Percentiles rank a stretch among this genome's conserved stretches.
phyloP scores from a whole-genome alignment of 2,329 filamentous ascomycete species.

The Apiospora marii region DNA sequence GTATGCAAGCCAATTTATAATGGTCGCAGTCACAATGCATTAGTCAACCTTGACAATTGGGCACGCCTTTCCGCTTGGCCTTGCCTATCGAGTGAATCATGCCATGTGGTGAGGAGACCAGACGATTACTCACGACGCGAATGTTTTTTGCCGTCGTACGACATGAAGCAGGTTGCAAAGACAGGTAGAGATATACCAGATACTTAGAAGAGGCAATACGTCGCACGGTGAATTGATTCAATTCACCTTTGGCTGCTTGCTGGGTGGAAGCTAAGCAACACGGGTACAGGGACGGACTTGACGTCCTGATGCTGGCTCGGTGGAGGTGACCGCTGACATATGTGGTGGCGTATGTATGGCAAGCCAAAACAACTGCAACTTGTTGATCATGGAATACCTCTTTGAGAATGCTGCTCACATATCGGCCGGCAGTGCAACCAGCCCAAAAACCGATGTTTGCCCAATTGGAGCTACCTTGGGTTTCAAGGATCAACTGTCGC shows the following conservation, averaged over 20 bases:
- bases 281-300: no score
- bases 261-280: background rate
- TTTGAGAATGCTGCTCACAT: background rate
- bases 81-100: background rate
- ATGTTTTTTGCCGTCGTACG: background rate
- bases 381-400: background rate
- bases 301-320: background rate
- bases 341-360: background rate
- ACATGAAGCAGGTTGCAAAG: background rate
- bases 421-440: background rate
- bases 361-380: background rate
- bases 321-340: background rate
- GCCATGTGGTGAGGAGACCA: background rate
- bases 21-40: background rate
- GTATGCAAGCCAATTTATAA: background rate
- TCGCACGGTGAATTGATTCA: background rate
- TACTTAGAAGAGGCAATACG: background rate
- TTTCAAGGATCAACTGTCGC: background rate
- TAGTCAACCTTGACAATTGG: slow-evolving; percentile 1
- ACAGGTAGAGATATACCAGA: background rate
- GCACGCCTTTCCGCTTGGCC: background rate
- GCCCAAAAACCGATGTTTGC: background rate
- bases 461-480: background rate
- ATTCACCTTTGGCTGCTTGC: background rate
- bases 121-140: background rate